phyloP scores from a whole-genome alignment of 2,329 filamentous ascomycete species.

The Colletotrichum sp. region DNA sequence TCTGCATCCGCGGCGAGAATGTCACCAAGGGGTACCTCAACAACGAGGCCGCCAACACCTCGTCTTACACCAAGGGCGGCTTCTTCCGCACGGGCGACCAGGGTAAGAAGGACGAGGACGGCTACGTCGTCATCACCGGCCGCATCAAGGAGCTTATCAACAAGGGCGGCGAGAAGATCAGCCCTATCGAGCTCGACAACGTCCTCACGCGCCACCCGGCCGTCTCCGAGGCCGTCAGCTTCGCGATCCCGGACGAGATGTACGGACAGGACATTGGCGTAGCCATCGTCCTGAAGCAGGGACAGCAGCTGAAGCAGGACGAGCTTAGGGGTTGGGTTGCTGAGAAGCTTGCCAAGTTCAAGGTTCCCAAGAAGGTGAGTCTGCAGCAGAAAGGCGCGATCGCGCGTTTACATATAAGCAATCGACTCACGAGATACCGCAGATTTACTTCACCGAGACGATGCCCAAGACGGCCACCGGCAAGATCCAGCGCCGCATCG shows the following conservation, averaged over 20 bases:
- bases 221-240: slow-evolving; percentile 81
- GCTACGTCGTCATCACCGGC: slow-evolving; percentile 87
- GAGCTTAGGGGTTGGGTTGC: slow-evolving; percentile 73
- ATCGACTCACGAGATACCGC: neutral
- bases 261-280: slow-evolving; percentile 85
- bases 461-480: slow-evolving; percentile 95
- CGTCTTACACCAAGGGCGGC: slow-evolving; percentile 74
- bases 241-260: slow-evolving; percentile 81
- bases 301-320: slow-evolving; percentile 57
- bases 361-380: slow-evolving; percentile 79
- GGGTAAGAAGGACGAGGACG: slow-evolving; percentile 79
- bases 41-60: slow-evolving; percentile 77
- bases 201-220: slow-evolving; percentile 75
- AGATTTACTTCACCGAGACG: slow-evolving; percentile 81
- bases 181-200: slow-evolving; percentile 87
- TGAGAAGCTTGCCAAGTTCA: slow-evolving; percentile 80
- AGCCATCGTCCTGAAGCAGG: slow-evolving; percentile 75
- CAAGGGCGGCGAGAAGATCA: slow-evolving; percentile 90
- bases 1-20: slow-evolving; percentile 82
- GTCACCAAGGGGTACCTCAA: slow-evolving; percentile 87
- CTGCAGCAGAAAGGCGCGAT: neutral
- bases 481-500: slow-evolving; percentile 85
- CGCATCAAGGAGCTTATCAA: slow-evolving; percentile 93
- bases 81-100: slow-evolving; percentile 92
- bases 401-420: neutral